These are phyloP conservation scores for Salvia miltiorrhiza DNA, from an alignment of 257 asterid genomes.

Conservation along the genomic window DNA sequence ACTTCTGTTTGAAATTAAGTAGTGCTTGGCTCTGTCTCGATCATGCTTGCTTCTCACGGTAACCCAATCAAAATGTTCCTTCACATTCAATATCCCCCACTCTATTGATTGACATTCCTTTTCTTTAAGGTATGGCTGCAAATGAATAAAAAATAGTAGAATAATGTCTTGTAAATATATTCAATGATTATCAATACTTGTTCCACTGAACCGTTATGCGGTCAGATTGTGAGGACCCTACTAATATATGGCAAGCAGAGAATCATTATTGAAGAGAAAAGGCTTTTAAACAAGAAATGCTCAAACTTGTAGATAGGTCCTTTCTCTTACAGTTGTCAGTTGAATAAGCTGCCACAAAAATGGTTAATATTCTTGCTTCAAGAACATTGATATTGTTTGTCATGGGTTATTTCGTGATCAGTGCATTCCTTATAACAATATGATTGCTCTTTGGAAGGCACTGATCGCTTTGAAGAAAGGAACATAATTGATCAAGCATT, in stretches of 20 bases:
- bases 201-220: too few species aligned
- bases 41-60: too few species aligned
- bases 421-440: constrained; percentile 6
- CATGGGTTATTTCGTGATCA: not conserved
- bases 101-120: not conserved
- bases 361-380: not conserved
- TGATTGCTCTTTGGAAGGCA: constrained; percentile 46
- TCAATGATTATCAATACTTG: too few species aligned
- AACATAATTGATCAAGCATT: constrained; percentile 78
- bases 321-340: not conserved
- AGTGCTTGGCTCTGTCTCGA: not conserved
- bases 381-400: not conserved
- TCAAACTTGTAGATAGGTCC: not conserved
- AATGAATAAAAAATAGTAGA: too few species aligned
- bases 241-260: not conserved
- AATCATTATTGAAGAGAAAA: not conserved
- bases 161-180: too few species aligned
- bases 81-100: not conserved
- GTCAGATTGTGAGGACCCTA: too few species aligned
- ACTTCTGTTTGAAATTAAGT: not conserved
- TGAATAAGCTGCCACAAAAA: not conserved
- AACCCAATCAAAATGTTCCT: not conserved
- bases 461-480: constrained; percentile 87
- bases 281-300: not conserved
- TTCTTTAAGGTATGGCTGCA: too few species aligned